These are phyloP conservation scores for Lagenaria siceraria DNA, from an alignment of 306 rosid genomes.

Conservation along the genomic window DNA sequence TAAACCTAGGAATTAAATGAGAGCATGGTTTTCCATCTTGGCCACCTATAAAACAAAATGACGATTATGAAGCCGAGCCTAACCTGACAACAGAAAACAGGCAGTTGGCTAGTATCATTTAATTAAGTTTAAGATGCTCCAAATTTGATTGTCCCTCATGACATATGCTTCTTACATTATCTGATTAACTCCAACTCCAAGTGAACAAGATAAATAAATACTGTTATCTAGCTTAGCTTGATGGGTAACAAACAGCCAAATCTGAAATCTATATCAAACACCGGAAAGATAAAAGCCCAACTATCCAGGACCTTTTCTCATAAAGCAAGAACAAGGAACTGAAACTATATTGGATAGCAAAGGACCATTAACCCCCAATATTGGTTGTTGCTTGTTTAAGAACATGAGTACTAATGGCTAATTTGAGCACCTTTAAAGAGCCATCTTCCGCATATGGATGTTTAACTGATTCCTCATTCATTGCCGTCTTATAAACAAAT, in stretches of 20 bases:
- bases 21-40: neutral
- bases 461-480: conserved; percentile 27
- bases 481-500: conserved; percentile 36
- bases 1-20: neutral
- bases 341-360: neutral
- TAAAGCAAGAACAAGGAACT: neutral
- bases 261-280: neutral
- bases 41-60: neutral
- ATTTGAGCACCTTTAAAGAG: conserved; percentile 56
- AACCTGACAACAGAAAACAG: neutral
- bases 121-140: neutral
- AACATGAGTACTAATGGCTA: neutral
- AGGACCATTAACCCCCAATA: neutral
- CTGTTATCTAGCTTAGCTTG: neutral
- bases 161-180: neutral
- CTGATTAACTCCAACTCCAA: neutral
- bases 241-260: neutral
- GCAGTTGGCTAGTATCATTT: neutral
- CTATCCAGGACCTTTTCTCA: neutral
- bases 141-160: neutral
- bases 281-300: neutral
- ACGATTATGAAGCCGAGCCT: neutral
- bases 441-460: conserved; percentile 67
- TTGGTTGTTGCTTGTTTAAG: neutral
- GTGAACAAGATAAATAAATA: neutral